A percentile compares a stretch with the other conserved stretches of the same genome.
phyloP scores from a whole-genome alignment of 2,329 filamentous ascomycete species.

The Leptographium wingfieldii region DNA sequence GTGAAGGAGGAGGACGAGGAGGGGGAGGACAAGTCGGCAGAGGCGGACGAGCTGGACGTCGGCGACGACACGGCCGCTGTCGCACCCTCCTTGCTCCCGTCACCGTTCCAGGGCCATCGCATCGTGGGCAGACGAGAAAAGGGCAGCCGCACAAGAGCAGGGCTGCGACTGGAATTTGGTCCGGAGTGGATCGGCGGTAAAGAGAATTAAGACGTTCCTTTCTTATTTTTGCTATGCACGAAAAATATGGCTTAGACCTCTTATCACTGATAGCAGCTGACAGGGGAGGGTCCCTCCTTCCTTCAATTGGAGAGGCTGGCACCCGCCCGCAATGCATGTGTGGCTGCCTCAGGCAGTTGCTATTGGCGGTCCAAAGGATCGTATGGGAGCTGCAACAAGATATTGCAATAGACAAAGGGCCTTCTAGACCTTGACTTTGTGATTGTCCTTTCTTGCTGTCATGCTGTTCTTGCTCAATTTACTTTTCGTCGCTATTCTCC shows the following conservation, averaged over 20 bases:
- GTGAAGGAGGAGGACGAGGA: not conserved
- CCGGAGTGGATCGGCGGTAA: slow-evolving; percentile 2
- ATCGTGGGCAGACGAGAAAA: slow-evolving; percentile 4
- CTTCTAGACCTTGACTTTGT: too few relatives aligned
- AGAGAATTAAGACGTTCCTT: not conserved
- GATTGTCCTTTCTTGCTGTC: not conserved
- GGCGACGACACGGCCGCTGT: not conserved
- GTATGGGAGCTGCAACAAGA: not conserved
- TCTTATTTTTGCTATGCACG: not conserved
- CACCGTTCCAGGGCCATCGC: slow-evolving; percentile 8
- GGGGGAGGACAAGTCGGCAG: not conserved
- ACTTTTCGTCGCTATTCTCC: not conserved
- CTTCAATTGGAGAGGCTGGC: not conserved
- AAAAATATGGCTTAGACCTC: not conserved
- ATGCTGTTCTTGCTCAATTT: not conserved
- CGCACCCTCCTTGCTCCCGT: slow-evolving; percentile 2
- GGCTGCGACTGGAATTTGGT: not conserved
- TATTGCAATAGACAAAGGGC: not conserved
- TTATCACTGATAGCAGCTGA: not conserved
- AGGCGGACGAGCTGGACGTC: not conserved
- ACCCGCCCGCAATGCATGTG: not conserved
- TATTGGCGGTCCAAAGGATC: not conserved
- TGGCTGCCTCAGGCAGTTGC: not conserved
- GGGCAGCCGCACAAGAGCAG: not conserved
- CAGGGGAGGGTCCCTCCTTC: not conserved